Percentiles rank a stretch among this genome's conserved stretches.
These are phyloP conservation scores for Xylaria scruposa DNA, from an alignment of 495 filamentous ascomycete species.

Conservation along the genomic window DNA sequence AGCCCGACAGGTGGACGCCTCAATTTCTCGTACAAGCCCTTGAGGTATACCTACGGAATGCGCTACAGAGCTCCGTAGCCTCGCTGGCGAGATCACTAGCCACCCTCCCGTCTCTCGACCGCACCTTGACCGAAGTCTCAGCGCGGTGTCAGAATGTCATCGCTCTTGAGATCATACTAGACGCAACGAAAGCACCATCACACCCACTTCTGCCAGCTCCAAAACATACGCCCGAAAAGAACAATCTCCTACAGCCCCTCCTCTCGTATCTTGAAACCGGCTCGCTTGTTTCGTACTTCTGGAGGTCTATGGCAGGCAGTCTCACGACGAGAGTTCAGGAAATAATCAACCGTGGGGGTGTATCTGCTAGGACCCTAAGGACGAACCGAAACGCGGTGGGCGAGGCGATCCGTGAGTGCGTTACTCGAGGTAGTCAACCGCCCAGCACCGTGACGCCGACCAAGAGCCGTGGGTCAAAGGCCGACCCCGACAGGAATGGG, in stretches of 20 bases:
- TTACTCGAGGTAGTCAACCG: conserved; percentile 71
- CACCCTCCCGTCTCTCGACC: conserved; percentile 80
- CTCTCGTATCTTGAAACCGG: conserved; percentile 83
- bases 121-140: conserved; percentile 80
- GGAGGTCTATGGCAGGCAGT: conserved; percentile 81
- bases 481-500: conserved; percentile 50
- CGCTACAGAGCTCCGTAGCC: conserved; percentile 76
- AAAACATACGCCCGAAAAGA: conserved; percentile 32
- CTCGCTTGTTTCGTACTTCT: conserved; percentile 88
- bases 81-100: conserved; percentile 74
- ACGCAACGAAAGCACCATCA: conserved; percentile 65
- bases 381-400: conserved; percentile 76
- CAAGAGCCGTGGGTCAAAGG: conserved; percentile 46
- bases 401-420: conserved; percentile 81
- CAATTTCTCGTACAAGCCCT: conserved; percentile 76
- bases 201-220: conserved; percentile 66
- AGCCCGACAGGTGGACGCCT: conserved; percentile 64
- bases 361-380: conserved; percentile 79
- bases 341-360: conserved; percentile 79
- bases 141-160: conserved; percentile 89
- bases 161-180: conserved; percentile 80
- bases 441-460: conserved; percentile 53
- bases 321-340: conserved; percentile 82
- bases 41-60: conserved; percentile 77
- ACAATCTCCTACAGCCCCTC: conserved; percentile 75